Evolutionary conservation across 768 basidiomycete genomes (phyloP).

Genomic region (Hericium coralloides): DNA sequence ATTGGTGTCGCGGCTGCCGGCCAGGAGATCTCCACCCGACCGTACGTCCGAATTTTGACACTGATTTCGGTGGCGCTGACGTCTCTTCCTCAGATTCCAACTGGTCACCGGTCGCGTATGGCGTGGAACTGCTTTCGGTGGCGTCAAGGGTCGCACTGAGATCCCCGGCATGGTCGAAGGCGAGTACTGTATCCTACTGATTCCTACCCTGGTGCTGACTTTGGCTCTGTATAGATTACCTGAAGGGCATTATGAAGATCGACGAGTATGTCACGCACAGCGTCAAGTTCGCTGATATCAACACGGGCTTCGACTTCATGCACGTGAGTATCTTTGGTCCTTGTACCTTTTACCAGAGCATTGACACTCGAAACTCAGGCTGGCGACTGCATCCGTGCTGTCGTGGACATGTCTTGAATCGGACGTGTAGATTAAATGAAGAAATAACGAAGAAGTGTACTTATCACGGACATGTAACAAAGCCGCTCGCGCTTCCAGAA

Average conservation of each 20-base stretch:
- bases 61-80: slow-evolving; percentile 26
- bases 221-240: slow-evolving; percentile 50
- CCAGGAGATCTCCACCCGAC: slow-evolving; percentile 48
- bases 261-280: slow-evolving; percentile 96
- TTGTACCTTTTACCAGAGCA: neutral
- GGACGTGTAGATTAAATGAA: neutral
- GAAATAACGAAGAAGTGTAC: neutral
- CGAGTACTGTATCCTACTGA: slow-evolving; percentile 21
- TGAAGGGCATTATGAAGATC: slow-evolving; percentile 73
- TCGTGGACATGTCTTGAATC: slow-evolving; percentile 68
- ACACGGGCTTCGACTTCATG: slow-evolving; percentile 91
- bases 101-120: slow-evolving; percentile 85
- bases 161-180: slow-evolving; percentile 90
- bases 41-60: slow-evolving; percentile 16
- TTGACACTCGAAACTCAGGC: slow-evolving; percentile 29
- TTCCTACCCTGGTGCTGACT: neutral
- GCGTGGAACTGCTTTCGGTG: slow-evolving; percentile 94
- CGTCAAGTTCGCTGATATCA: slow-evolving; percentile 64
- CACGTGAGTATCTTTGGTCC: slow-evolving; percentile 53
- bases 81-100: slow-evolving; percentile 29
- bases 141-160: slow-evolving; percentile 96
- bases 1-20: slow-evolving; percentile 98
- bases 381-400: slow-evolving; percentile 90
- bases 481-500: too few species aligned
- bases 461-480: neutral